These are phyloP conservation scores for Bigelowiella natans DNA, from an alignment of 78 protist genomes.

Conservation along the genomic window DNA sequence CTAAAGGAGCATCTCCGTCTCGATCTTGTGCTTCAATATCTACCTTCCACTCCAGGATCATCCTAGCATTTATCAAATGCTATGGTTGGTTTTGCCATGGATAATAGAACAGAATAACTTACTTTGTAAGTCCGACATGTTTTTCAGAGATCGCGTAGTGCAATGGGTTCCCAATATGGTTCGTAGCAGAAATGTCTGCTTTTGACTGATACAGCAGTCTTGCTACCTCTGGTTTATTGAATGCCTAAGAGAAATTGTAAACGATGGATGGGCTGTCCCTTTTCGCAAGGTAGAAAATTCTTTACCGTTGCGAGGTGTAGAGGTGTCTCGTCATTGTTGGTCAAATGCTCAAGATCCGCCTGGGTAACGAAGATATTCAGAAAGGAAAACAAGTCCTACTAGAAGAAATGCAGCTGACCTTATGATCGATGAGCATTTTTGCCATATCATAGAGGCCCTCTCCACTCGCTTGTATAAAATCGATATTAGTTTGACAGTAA, in stretches of 20 bases:
- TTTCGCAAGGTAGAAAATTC: too few relatives aligned
- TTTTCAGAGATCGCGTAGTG: background rate
- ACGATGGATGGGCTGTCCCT: too few relatives aligned
- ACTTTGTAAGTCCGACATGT: background rate
- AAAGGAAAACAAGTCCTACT: background rate
- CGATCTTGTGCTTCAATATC: background rate
- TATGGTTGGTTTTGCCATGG: background rate
- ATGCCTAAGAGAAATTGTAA: too few relatives aligned
- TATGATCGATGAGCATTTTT: background rate
- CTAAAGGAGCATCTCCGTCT: background rate
- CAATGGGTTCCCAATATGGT: background rate
- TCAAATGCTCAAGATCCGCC: background rate
- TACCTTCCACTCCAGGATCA: background rate
- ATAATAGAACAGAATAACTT: background rate
- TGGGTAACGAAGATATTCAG: too few relatives aligned
- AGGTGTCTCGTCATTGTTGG: background rate
- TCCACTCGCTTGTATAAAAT: background rate
- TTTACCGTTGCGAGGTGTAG: background rate
- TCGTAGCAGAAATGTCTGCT: background rate
- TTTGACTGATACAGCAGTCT: background rate
- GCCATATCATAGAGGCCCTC: background rate
- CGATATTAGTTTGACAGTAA: background rate
- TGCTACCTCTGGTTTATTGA: background rate
- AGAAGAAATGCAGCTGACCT: background rate
- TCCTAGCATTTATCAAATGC: background rate